Base-by-base conservation (phyloP, 768 basidiomycete genomes). In the Sporobolomyces phaffii region DNA sequence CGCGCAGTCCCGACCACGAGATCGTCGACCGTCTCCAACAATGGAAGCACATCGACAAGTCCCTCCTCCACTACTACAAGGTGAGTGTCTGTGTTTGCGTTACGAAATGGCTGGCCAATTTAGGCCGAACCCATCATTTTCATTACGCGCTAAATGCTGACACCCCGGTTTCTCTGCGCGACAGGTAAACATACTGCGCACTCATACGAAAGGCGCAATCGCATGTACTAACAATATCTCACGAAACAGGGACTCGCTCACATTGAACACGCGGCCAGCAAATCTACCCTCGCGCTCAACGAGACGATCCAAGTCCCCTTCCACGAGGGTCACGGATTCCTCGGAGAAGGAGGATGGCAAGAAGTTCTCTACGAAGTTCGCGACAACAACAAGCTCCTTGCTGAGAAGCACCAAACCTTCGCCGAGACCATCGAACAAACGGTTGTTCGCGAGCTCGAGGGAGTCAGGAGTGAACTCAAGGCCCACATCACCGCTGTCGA, bases 401-500 rank as follows among this genome's bases (percentile, higher is more conserved):
- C 70, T n/a, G 70, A 72, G 34, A 60, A 67, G 45, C 70, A 72
- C 66, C 7, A 47, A 28, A 14, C 50, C 15, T 60, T 72, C 45
- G 62, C 63, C 34, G n/a, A 52, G 18, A 65, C 57, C 5, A 68
- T 72, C 51, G 70, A 72, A 50, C 34, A 38, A 43, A 65, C 63
- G 13, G 66, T 68, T 60, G 50, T 72, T 7, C 36, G 58, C 26
- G 63, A 68, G 34, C 63, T 72, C 50, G 70, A 72, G 65, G 26
- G 29, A 4, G 54, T 72, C 29, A 41, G 70, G 18, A 45, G 31
- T 22, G 60, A 72, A 28, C 57, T 72, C 66, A 72, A 72, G 70
- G 9, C 52, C 15, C 70, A 72, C 63, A 72, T 72, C 63, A 14
- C 53, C 84, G 90, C 89, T 47, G 86, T 72, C 43, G 70, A 72